Percentiles rank a stretch among this genome's conserved stretches.
phyloP scores from a whole-genome alignment of 805 yeast genomes.

The Osmozyma mogii region DNA sequence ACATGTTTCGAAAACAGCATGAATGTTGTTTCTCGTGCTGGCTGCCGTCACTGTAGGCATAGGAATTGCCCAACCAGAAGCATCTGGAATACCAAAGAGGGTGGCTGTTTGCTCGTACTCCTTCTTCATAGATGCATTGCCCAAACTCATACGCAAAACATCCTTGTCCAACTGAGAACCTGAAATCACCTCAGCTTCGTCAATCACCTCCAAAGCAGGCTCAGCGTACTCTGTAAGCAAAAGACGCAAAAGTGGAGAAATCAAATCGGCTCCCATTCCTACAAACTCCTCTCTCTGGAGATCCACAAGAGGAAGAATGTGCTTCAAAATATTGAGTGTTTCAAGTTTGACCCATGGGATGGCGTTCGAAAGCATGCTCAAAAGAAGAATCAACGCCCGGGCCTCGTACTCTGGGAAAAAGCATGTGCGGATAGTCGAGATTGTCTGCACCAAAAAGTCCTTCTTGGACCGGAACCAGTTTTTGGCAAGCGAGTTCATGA shows the following conservation, averaged over 20 bases:
- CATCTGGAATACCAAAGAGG: conserved; percentile 89
- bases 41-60: conserved; percentile 91
- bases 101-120: conserved; percentile 84
- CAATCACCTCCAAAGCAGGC: conserved; percentile 82
- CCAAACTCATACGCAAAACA: conserved; percentile 84
- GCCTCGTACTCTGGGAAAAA: conserved; percentile 74
- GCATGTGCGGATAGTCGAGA: conserved; percentile 55
- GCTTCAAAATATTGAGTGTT: conserved; percentile 66
- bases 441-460: conserved; percentile 79
- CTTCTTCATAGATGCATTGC: conserved; percentile 67
- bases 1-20: conserved; percentile 90
- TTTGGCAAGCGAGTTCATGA: conserved; percentile 69
- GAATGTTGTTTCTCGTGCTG: conserved; percentile 84
- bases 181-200: conserved; percentile 75
- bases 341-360: conserved; percentile 74
- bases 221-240: conserved; percentile 80
- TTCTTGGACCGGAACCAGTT: conserved; percentile 80
- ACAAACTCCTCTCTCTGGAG: conserved; percentile 68
- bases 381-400: conserved; percentile 61
- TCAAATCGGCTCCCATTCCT: conserved; percentile 91
- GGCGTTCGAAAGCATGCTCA: conserved; percentile 75
- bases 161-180: conserved; percentile 89
- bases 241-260: conserved; percentile 80
- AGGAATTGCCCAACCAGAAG: conserved; percentile 95
- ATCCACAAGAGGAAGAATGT: conserved; percentile 70